Evolutionary conservation across 2,329 filamentous ascomycete species (phyloP), one percentile per base, ranked within the genome.

Genomic region (Trichothecium roseum): DNA sequence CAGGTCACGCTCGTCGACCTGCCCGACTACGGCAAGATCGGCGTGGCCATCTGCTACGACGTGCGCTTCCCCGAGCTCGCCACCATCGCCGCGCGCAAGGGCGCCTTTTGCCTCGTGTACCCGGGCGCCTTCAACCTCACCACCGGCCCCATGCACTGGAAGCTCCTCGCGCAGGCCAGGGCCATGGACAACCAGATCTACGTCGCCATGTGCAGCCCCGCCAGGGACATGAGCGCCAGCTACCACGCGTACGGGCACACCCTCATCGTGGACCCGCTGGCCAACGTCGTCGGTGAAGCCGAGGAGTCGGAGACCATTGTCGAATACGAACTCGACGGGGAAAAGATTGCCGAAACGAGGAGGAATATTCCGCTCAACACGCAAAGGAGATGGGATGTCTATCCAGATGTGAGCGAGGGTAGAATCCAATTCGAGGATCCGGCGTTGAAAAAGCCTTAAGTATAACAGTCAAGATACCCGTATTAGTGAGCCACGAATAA

Each of bases 101-200:
- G 82, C n/a, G 82, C 78, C 39, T 98, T 98, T 57, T 70, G 85
- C 31, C 74, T 96, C 36, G 56, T 96, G 14, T 96, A 95, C 59
- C 91, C 91, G 0, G 91, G 87, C n/a, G 91, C 91, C 1, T 98
- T 98, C 69, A 98, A 96, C 60, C 68, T 84, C 40, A 94, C 87
- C 1, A 98, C 91, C 0, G 91, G 91, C 0, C 81, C 84, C 5
- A 60, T 96, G 56, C 91, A 98, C 60, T 98, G 91, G 91, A 72
- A 78, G 39, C 63, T 98, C 45, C 74, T 84, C 49, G 89, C 80
- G 1, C 74, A 84, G 45, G 87, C 83, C 12, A 69, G 91, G 42
- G 91, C 89, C 5, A 72, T 94, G 48, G 89, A 98, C 53, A 96
- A 96, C 55, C 87, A 98, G 66, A 66, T 93, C 8, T 96, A 93